phyloP scores from a whole-genome alignment of 441 rosid genomes.

The Gossypium lobatum region DNA sequence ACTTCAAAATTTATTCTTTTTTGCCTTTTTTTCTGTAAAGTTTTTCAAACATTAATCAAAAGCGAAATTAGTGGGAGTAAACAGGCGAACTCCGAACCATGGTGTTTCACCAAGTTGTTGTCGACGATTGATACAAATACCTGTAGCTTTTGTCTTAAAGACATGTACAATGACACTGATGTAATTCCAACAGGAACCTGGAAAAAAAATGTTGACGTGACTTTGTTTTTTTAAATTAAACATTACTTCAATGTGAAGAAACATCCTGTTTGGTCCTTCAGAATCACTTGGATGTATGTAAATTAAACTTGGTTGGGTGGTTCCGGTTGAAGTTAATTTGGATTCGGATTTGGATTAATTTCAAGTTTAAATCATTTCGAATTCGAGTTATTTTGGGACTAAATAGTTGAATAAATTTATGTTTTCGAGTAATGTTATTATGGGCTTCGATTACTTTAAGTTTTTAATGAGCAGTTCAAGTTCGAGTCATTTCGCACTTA shows the following conservation, averaged over 20 bases:
- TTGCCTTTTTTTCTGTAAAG: neutral
- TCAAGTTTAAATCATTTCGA: too few species aligned
- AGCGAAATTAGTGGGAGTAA: neutral
- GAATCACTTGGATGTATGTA: neutral
- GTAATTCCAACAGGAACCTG: neutral
- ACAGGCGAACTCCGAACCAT: neutral
- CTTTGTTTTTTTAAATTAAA: neutral
- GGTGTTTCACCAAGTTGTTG: neutral
- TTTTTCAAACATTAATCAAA: neutral
- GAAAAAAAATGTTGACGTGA: neutral
- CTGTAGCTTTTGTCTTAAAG: neutral
- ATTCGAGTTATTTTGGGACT: too few species aligned
- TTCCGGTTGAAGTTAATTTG: too few species aligned
- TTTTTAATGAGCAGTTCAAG: too few species aligned
- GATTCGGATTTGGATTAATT: too few species aligned
- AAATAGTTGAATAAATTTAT: too few species aligned
- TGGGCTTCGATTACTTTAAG: too few species aligned
- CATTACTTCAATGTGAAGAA: neutral
- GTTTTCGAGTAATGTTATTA: too few species aligned
- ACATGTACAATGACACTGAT: neutral
- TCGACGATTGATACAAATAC: neutral
- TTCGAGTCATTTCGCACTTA: too few species aligned
- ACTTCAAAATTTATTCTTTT: too few species aligned
- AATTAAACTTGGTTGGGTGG: too few species aligned
- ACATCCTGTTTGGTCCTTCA: neutral